Base-by-base conservation (phyloP, 768 basidiomycete species). In the Sistotremastrum niveocremeum region DNA sequence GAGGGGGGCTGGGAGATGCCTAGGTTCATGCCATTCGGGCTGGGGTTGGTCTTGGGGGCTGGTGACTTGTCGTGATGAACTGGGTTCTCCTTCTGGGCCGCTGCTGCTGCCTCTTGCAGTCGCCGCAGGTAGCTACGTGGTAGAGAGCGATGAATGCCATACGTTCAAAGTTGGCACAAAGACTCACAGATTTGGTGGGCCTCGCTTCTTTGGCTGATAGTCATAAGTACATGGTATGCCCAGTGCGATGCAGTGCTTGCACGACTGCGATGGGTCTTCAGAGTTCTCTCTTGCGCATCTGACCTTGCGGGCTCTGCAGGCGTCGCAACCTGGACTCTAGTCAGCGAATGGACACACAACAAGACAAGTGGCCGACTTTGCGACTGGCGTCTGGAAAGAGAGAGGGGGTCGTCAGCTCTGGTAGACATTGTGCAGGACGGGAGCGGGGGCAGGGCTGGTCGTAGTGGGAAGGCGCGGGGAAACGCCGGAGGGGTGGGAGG, bases 181-280 rank as follows among this genome's bases (percentile, higher is more conserved):
- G 31, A 58, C 79, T 62, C 62, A 93, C 84, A 90, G 69, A 62
- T 93, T 93, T 2, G 89, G 90, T 3, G 90, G 90, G 0, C 90
- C 90, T 46, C 90, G 70, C 63, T 93, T 93, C 70, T 90, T 90
- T 12, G 90, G 90, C 59, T 86, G 84, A 60, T 93, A 93, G 57
- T 88, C 84, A 54, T 91, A 94, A 1, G 84, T 89, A 61, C 90
- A 91, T 4, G 79, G 74, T 42, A 90, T 83, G 12, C 78, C 81
- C 42, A 91, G 76, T 1, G 81, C 73, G 53, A 82, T 69, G 60
- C 87, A 91, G 58, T 90, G 87, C 59, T 85, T 89, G 81, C 87
- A 90, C 6, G 81, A 71, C 52, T 77, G 77, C 61, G 80, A 82
- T 7, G 74, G 67, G 57, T 84, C 83, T 51, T 84, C 83, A 29